A percentile compares a stretch with the other conserved stretches of the same genome.
These are phyloP conservation scores for Coemansia erecta DNA, from an alignment of 192 early-diverging fungal species.

Conservation along the genomic window DNA sequence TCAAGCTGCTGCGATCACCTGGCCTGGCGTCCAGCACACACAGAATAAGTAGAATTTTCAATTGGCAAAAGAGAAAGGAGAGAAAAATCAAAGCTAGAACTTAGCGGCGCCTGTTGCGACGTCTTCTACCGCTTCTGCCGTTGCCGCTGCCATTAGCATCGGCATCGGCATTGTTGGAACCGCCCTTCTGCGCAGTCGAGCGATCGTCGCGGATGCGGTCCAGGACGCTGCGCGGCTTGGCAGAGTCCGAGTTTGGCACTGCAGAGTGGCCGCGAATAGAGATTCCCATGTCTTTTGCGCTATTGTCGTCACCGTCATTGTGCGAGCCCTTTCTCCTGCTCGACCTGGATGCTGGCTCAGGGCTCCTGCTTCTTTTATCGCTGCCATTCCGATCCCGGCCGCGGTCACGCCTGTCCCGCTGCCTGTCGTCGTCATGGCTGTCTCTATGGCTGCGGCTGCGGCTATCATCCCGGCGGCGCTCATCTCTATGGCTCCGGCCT, in stretches of 20 bases:
- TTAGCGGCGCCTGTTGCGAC: constrained; percentile 7
- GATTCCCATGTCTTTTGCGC: constrained; percentile 7
- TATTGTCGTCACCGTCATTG: not conserved
- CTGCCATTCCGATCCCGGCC: not conserved
- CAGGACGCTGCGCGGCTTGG: constrained; percentile 21
- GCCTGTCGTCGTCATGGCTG: not conserved
- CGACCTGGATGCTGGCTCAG: constrained; percentile 2
- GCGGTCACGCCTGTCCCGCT: not conserved
- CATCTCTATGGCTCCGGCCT: too few species aligned
- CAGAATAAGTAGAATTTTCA: too few species aligned
- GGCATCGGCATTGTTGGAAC: too few species aligned
- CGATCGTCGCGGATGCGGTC: constrained; percentile 41
- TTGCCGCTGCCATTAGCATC: constrained; percentile 8
- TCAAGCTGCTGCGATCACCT: too few species aligned
- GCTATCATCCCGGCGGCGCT: too few species aligned
- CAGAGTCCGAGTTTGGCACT: constrained; percentile 4
- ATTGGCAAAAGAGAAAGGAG: not conserved
- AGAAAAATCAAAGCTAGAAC: too few species aligned
- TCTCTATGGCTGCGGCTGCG: not conserved
- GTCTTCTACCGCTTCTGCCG: constrained; percentile 20
- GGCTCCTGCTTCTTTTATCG: constrained; percentile 1
- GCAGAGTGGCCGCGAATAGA: constrained; percentile 22
- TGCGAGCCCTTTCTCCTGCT: constrained; percentile 2
- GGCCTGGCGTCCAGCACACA: too few species aligned
- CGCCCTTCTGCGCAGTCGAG: constrained; percentile 4